Base-by-base conservation (phyloP, 176 grass and related monocot species). In the Cymbopogon citratus region DNA sequence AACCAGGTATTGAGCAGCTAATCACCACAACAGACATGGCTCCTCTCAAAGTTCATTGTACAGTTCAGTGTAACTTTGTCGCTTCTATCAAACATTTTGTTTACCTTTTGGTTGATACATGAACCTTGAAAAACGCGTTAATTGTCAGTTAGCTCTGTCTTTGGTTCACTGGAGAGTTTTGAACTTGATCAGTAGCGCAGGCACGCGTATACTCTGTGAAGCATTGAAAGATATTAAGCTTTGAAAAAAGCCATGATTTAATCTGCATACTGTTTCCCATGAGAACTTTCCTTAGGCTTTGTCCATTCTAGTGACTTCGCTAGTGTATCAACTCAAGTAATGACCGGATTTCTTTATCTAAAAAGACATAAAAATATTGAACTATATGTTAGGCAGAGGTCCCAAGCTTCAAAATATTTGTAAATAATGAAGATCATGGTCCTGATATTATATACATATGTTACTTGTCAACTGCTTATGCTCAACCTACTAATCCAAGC, bases 51-150 rank as follows among this genome's bases (percentile, higher is more conserved):
- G 84, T 90, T 83, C 80, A 79, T n/a, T 68, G 79, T 69, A 83
- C 75, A 57, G 59, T 73, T 83, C 48, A 14, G 65, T 73, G 56
- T 86, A 83, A 86, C 18, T 52, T 60, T 86, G 73, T 86, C 74
- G 74, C 21, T 90, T 69, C 31, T 63, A 36, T 66, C 45, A 51
- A 46, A 79, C 74, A 79, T 73, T 73, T 46, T 19, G 73, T 12
- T 78, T 73, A 28, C 71, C 5, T 31, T 71, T 61, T 48, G 57
- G 29, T 9, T 6, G 45, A 83, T 86, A 74, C 88, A 79, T 83
- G 88, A 74, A 90, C 88, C 79, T 83, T 62, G 75, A 83, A 13
- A 83, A 83, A 83, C 45, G 69, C 36, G 29, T 31, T 57, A 24
- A 46, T 63, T 81, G 66, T 63, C 83, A 69, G 45, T 35, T 74